Evolutionary conservation across 2,329 filamentous ascomycete species (phyloP).

Genomic region (Aspergillus novofumigatus): DNA sequence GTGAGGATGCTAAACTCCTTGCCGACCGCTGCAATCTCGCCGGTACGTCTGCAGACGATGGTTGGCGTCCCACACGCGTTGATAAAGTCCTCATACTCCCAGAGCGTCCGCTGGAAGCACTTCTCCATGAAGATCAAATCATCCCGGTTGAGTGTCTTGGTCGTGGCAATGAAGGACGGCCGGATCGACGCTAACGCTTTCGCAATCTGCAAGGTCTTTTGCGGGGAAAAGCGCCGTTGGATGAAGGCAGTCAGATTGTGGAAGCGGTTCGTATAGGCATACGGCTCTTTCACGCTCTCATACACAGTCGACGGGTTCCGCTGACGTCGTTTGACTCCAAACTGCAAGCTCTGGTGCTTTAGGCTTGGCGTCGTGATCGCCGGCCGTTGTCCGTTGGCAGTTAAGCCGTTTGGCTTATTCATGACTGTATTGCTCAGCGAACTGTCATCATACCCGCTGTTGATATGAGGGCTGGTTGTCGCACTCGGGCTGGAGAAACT

Average conservation of each 20-base stretch:
- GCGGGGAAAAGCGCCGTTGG: slow-evolving; percentile 70
- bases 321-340: slow-evolving; percentile 46
- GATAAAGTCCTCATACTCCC: slow-evolving; percentile 91
- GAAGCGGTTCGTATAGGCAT: slow-evolving; percentile 85
- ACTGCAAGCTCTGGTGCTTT: slow-evolving; percentile 38
- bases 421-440: slow-evolving; percentile 22
- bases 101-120: slow-evolving; percentile 86
- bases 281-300: slow-evolving; percentile 82
- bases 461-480: slow-evolving; percentile 50
- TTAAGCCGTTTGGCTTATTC: slow-evolving; percentile 25
- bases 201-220: slow-evolving; percentile 76
- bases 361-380: slow-evolving; percentile 42
- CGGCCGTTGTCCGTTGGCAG: slow-evolving; percentile 33
- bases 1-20: slow-evolving; percentile 97
- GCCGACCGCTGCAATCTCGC: slow-evolving; percentile 90
- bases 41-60: slow-evolving; percentile 84
- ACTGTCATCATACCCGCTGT: slow-evolving; percentile 40
- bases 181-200: slow-evolving; percentile 85
- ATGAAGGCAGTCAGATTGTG: slow-evolving; percentile 81
- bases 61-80: slow-evolving; percentile 84
- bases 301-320: slow-evolving; percentile 82
- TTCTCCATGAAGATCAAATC: slow-evolving; percentile 98
- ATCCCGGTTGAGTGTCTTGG: slow-evolving; percentile 78
- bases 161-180: slow-evolving; percentile 88
- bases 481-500: slow-evolving; percentile 57